A percentile compares a stretch with the other conserved stretches of the same genome.
These are phyloP conservation scores for Dendrocalamus latiflorus DNA, from an alignment of 202 grass and related monocot species.

Conservation along the genomic window DNA sequence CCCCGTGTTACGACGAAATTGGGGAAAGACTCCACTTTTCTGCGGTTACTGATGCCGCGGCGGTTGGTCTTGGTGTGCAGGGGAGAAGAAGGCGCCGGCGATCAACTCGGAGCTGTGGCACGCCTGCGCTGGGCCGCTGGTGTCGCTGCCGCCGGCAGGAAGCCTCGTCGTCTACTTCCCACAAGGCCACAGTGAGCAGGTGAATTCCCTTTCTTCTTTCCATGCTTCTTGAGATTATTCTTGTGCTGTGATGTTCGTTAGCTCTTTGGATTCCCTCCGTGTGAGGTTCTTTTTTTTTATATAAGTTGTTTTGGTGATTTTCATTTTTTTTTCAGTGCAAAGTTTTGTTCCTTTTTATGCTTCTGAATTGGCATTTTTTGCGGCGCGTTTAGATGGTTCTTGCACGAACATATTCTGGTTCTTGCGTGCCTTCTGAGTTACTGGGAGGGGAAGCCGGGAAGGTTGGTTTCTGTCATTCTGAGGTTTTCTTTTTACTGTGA, in stretches of 20 bases:
- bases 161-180: slow-evolving; percentile 99
- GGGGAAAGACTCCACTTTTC: background rate
- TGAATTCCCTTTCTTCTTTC: slow-evolving; percentile 1
- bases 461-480: slow-evolving; percentile 8
- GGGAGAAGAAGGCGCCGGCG: slow-evolving; percentile 60
- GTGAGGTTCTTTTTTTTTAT: background rate
- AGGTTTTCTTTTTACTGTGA: background rate
- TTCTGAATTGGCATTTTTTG: background rate
- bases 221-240: background rate
- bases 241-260: background rate
- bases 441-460: background rate
- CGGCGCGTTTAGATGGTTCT: background rate
- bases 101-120: slow-evolving; percentile 99
- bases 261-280: background rate
- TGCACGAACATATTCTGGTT: background rate
- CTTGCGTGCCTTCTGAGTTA: background rate
- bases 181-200: slow-evolving; percentile 99
- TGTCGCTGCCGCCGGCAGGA: slow-evolving; percentile 83
- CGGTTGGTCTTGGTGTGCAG: slow-evolving; percentile 23
- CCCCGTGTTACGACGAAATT: background rate
- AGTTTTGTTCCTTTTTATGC: background rate
- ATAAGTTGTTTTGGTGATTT: background rate
- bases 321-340: background rate
- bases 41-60: slow-evolving; percentile 9
- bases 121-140: slow-evolving; percentile 91